Evolutionary conservation across 306 rosid genomes (phyloP).

Genomic region (Spatholobus suberectus): DNA sequence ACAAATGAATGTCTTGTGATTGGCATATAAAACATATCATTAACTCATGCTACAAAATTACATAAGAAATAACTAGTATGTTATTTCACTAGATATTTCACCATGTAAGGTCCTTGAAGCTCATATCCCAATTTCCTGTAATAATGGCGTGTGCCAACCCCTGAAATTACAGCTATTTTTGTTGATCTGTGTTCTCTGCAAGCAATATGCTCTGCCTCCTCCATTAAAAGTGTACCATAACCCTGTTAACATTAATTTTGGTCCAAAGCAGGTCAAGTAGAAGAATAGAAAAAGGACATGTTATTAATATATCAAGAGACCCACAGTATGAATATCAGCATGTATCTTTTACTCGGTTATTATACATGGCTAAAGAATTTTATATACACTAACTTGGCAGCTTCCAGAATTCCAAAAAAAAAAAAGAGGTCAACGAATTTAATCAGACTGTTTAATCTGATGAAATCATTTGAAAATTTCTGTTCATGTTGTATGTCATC

Average conservation of each 20-base stretch:
- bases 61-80: slow-evolving; percentile 14
- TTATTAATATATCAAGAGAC: background rate
- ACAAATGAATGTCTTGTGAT: background rate
- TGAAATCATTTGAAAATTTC: background rate
- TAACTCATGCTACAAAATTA: slow-evolving; percentile 51
- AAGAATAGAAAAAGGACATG: background rate
- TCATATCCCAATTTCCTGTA: slow-evolving; percentile 91
- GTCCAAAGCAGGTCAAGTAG: background rate
- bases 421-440: background rate
- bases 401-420: background rate
- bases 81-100: slow-evolving; percentile 63
- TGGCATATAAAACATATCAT: slow-evolving; percentile 26
- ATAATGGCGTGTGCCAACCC: slow-evolving; percentile 96
- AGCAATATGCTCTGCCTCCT: slow-evolving; percentile 91
- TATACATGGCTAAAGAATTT: slow-evolving; percentile 24
- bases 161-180: slow-evolving; percentile 90
- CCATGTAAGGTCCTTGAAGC: slow-evolving; percentile 99
- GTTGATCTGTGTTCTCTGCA: slow-evolving; percentile 79
- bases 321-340: background rate
- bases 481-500: background rate
- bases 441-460: background rate
- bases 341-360: background rate
- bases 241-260: slow-evolving; percentile 59
- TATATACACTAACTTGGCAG: background rate
- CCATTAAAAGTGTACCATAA: slow-evolving; percentile 97